phyloP scores from a whole-genome alignment of 768 basidiomycete genomes.

The Rhizopogon vinicolor region DNA sequence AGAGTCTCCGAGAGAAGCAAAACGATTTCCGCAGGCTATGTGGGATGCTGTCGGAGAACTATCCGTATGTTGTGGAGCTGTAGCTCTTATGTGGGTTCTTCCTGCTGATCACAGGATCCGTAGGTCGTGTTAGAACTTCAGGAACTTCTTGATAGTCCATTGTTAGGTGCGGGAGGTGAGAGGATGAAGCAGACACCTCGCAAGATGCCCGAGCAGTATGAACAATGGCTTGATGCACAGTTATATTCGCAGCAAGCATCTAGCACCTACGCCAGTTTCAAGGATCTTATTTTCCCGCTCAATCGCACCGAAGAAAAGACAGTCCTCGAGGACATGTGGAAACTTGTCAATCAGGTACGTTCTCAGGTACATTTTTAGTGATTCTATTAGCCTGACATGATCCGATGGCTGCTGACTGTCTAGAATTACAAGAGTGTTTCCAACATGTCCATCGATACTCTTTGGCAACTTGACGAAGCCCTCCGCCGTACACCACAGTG shows the following conservation, averaged over 20 bases:
- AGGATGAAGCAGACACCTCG: slow-evolving; percentile 46
- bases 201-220: slow-evolving; percentile 56
- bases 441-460: slow-evolving; percentile 51
- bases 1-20: slow-evolving; percentile 69
- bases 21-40: slow-evolving; percentile 71
- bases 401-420: not conserved
- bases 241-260: slow-evolving; percentile 56
- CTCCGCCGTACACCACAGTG: slow-evolving; percentile 55
- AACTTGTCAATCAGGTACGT: slow-evolving; percentile 52
- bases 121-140: slow-evolving; percentile 66
- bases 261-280: slow-evolving; percentile 41
- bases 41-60: slow-evolving; percentile 84
- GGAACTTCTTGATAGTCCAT: slow-evolving; percentile 56
- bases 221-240: slow-evolving; percentile 68
- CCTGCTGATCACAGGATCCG: not conserved
- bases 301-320: slow-evolving; percentile 45
- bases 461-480: slow-evolving; percentile 59
- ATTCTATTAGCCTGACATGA: not conserved
- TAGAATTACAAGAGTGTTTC: slow-evolving; percentile 57
- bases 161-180: slow-evolving; percentile 53
- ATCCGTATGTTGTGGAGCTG: slow-evolving; percentile 40
- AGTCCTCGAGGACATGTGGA: slow-evolving; percentile 63
- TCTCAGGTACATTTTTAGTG: not conserved
- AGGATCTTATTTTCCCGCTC: slow-evolving; percentile 56
- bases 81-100: not conserved